Conservation (phyloP, 306 rosid species). For the Lathyrus aphaca region DNA sequence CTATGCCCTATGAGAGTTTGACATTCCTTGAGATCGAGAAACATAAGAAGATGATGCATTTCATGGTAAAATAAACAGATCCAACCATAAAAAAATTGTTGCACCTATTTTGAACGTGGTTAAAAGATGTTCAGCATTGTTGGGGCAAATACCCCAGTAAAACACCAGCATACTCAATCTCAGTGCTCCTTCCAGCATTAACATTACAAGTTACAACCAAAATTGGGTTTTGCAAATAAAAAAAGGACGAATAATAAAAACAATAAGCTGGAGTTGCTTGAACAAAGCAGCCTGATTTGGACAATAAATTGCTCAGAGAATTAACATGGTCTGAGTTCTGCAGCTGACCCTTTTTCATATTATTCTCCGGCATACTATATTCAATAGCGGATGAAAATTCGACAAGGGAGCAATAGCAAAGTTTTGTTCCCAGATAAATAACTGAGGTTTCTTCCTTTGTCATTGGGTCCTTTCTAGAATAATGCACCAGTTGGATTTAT, state of each 20-base stretch:
- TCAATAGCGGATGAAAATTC: background rate
- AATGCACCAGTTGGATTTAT: conserved; percentile 95
- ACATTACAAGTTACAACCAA: conserved; percentile 34
- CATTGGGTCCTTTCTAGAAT: conserved; percentile 73
- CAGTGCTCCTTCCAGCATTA: conserved; percentile 23
- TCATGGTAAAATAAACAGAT: conserved; percentile 6
- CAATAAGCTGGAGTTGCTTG: conserved; percentile 13
- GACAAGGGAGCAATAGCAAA: background rate
- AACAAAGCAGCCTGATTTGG: conserved; percentile 23
- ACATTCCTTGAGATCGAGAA: background rate
- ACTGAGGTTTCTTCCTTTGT: conserved; percentile 34
- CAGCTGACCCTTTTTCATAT: conserved; percentile 3
- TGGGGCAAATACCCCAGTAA: background rate
- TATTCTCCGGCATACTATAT: conserved; percentile 17
- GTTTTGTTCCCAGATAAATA: conserved; percentile 5
- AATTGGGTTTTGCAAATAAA: conserved; percentile 32
- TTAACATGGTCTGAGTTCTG: conserved; percentile 13
- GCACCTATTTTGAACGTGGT: conserved; percentile 17
- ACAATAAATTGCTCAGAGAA: conserved; percentile 8
- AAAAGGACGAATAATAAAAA: conserved; percentile 26
- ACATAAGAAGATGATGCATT: background rate
- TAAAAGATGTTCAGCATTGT: conserved; percentile 16
- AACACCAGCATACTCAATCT: conserved; percentile 16
- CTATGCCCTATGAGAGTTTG: background rate
- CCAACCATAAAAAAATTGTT: conserved; percentile 30